Conservation (phyloP, 176 grass and related monocot genomes). For the Triticum timopheevii region DNA sequence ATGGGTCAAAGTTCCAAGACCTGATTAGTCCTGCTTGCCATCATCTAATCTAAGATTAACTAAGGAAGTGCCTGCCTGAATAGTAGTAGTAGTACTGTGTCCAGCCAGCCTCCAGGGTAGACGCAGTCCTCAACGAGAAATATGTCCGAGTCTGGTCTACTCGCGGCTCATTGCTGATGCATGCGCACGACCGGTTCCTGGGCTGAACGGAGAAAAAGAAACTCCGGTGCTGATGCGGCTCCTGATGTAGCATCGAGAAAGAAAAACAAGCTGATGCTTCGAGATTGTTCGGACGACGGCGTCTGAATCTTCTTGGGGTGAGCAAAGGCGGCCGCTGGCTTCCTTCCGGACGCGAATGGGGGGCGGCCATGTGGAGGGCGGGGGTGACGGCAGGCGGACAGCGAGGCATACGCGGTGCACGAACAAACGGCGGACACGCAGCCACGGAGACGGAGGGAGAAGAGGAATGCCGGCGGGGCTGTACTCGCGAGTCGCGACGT, state of each 20-base stretch:
- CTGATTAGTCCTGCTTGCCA: not conserved
- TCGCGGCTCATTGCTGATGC: not conserved
- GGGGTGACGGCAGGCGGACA: not conserved
- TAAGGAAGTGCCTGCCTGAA: not conserved
- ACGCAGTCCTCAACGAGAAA: not conserved
- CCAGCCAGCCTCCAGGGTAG: not conserved
- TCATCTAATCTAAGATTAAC: not conserved
- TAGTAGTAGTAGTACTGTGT: not conserved
- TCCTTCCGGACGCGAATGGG: not conserved
- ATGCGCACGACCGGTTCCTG: not conserved
- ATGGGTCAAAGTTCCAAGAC: slow-evolving; percentile 49
- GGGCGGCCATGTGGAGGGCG: not conserved
- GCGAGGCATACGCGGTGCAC: not conserved
- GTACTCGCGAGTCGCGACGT: not conserved
- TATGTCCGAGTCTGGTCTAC: not conserved
- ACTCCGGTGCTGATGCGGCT: not conserved
- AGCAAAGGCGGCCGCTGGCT: not conserved
- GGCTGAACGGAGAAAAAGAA: not conserved
- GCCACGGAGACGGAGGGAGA: not conserved
- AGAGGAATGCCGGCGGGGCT: not conserved
- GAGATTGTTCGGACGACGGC: not conserved
- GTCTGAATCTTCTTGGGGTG: not conserved
- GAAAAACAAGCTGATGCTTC: not conserved
- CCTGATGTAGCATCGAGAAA: too few species aligned
- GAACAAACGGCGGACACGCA: not conserved